Percentiles rank a stretch among this genome's conserved stretches.
Conservation (phyloP, 148 eudicot species). For the Cornus florida region DNA sequence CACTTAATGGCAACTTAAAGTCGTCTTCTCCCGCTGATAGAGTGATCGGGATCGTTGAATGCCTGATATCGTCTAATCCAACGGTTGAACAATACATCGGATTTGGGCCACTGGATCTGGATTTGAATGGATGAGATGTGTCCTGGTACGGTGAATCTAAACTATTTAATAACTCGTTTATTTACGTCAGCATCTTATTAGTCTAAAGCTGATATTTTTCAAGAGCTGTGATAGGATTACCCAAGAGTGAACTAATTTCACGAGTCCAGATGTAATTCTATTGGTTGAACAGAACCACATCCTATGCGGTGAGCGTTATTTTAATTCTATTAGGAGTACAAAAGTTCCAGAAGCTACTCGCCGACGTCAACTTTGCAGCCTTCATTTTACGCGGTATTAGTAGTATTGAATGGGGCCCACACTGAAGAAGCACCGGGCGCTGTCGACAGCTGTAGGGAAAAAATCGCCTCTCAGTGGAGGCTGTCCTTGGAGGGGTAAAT, state of each 20-base stretch:
- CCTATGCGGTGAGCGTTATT: neutral
- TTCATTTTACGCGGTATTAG: too few relatives aligned
- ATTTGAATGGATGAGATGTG: neutral
- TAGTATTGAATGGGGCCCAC: too few relatives aligned
- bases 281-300: neutral
- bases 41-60: constrained; percentile 1
- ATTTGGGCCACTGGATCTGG: neutral
- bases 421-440: too few relatives aligned
- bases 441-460: too few relatives aligned
- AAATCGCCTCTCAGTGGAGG: too few relatives aligned
- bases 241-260: too few relatives aligned
- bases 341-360: neutral
- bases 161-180: neutral
- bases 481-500: too few relatives aligned
- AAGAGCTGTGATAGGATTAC: too few relatives aligned
- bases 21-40: neutral
- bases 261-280: neutral
- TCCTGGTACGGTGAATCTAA: neutral
- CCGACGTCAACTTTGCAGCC: neutral
- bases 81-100: neutral
- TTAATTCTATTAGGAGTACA: too few relatives aligned
- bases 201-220: too few relatives aligned
- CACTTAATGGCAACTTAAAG: neutral
- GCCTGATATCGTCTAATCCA: neutral
- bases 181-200: neutral